Base-by-base conservation (phyloP, 2,329 filamentous ascomycete species). In the Cercospora sp. region DNA sequence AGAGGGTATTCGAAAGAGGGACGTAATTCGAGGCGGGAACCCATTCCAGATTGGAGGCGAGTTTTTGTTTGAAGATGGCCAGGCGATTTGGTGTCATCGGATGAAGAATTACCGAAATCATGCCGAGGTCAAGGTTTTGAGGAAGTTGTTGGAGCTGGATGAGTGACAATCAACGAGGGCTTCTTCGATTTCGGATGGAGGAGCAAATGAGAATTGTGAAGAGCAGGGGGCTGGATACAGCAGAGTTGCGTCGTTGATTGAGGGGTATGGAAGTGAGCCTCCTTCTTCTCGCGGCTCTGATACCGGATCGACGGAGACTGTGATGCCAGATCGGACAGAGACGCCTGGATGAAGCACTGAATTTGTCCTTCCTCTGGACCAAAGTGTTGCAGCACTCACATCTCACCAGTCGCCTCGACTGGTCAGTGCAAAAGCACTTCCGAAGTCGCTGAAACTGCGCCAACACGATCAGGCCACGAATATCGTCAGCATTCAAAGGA, bases 41-140 rank as follows among this genome's bases (percentile, higher is more conserved):
- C 71, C 75, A 30, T 72, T 80, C 66, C 80, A 81, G 72, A 76
- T 81, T 31, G 80, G 80, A 4, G 80, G 80, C 5, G 80, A 81
- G 62, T 81, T 81, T 55, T 57, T 81, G 70, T 80, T 81, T 64
- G 76, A 80, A 36, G 77, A 80, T n/a, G 79, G 78, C 1, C 71
- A 78, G 70, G 77, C 79, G 7, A 72, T 79, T 3, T 81, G 80
- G 80, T 80, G 80, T 66, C 78, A 81, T 73, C 77, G 80, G 12
- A 81, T 81, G 80, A 74, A 72, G 67, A 78, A 79, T 57, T 78
- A 75, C 59, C 72, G 80, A 28, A 75, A 76, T 39, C 80, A 81
- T 68, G 75, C 77, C 6, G 79, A 81, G 66, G 73, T 81, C 28
- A 63, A 64, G 36, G 73, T 76, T 23, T 66, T 81, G 51, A 72